phyloP scores from a whole-genome alignment of 2,329 filamentous ascomycete species.

The Cladosporium sp. region DNA sequence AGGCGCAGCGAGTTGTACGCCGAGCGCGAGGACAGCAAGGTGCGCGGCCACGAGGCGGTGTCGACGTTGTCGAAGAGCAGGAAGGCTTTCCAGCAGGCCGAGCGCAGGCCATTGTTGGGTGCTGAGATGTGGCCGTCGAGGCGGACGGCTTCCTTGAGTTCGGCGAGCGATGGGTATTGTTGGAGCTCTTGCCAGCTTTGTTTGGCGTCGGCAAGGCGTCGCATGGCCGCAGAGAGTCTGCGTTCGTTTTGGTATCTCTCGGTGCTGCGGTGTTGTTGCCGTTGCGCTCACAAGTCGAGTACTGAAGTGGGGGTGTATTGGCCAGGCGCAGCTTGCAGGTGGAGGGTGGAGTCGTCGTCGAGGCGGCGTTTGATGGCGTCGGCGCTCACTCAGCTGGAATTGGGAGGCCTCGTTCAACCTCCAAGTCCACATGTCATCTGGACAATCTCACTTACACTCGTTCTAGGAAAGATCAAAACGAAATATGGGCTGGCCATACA shows the following conservation, averaged over 20 bases:
- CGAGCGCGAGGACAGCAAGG: constrained; percentile 67
- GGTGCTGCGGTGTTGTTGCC: not conserved
- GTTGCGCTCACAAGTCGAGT: not conserved
- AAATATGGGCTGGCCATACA: constrained; percentile 42
- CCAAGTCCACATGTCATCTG: not conserved
- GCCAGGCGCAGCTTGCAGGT: not conserved
- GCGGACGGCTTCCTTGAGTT: constrained; percentile 37
- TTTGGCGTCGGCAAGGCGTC: constrained; percentile 36
- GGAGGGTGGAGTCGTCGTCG: not conserved
- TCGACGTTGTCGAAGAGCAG: constrained; percentile 72
- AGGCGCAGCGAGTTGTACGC: constrained; percentile 72
- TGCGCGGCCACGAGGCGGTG: constrained; percentile 67
- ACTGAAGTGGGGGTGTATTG: constrained; percentile 5
- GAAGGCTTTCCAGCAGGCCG: constrained; percentile 92
- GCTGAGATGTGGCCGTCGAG: constrained; percentile 26
- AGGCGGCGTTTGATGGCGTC: not conserved
- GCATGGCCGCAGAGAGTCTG: constrained; percentile 31
- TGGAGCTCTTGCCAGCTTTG: constrained; percentile 38
- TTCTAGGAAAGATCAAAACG: not conserved
- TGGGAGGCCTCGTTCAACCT: not conserved
- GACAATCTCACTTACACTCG: not conserved
- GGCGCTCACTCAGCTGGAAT: not conserved
- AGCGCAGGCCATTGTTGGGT: constrained; percentile 64
- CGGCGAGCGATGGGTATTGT: constrained; percentile 31
- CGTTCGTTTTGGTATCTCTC: not conserved